Percentiles rank a stretch among this genome's conserved stretches.
Evolutionary conservation across 352 stramenopile genomes (phyloP).

Genomic region (Globisporangium megalacanthum): DNA sequence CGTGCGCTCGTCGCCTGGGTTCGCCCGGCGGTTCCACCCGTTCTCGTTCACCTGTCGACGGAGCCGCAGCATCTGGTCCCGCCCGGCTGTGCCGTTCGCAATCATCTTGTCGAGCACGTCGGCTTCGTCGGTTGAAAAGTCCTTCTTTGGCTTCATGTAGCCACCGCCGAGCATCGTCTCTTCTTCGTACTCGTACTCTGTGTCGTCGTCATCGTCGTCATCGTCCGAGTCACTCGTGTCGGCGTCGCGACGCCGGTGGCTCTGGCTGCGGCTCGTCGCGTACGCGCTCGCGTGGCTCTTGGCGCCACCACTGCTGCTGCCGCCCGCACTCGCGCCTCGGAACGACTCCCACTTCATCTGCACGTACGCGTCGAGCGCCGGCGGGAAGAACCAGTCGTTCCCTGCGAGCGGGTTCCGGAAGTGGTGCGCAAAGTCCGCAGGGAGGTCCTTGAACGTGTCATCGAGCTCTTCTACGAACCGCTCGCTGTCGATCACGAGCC

Average conservation of each 20-base stretch:
- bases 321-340: slow-evolving; percentile 14
- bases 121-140: slow-evolving; percentile 64
- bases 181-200: slow-evolving; percentile 25
- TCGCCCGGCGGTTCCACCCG: slow-evolving; percentile 51
- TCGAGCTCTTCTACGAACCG: slow-evolving; percentile 66
- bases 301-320: slow-evolving; percentile 1
- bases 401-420: slow-evolving; percentile 38
- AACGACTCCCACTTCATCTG: slow-evolving; percentile 82
- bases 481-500: slow-evolving; percentile 61
- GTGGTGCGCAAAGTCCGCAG: slow-evolving; percentile 38
- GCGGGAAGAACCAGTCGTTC: slow-evolving; percentile 47
- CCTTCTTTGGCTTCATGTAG: slow-evolving; percentile 52
- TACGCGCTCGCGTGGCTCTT: slow-evolving; percentile 11
- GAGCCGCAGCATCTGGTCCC: slow-evolving; percentile 63
- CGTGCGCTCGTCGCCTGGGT: slow-evolving; percentile 18
- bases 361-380: slow-evolving; percentile 61
- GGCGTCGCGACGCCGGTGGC: slow-evolving; percentile 17
- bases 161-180: slow-evolving; percentile 24
- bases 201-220: slow-evolving; percentile 16
- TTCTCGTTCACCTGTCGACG: slow-evolving; percentile 57
- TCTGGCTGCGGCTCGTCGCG: neutral
- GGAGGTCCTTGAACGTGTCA: slow-evolving; percentile 55
- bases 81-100: slow-evolving; percentile 57
- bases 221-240: slow-evolving; percentile 25
- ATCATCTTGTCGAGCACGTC: slow-evolving; percentile 80